These are phyloP conservation scores for Flammula alnicola DNA, from an alignment of 1,284 basidiomycete species.

Conservation along the genomic window DNA sequence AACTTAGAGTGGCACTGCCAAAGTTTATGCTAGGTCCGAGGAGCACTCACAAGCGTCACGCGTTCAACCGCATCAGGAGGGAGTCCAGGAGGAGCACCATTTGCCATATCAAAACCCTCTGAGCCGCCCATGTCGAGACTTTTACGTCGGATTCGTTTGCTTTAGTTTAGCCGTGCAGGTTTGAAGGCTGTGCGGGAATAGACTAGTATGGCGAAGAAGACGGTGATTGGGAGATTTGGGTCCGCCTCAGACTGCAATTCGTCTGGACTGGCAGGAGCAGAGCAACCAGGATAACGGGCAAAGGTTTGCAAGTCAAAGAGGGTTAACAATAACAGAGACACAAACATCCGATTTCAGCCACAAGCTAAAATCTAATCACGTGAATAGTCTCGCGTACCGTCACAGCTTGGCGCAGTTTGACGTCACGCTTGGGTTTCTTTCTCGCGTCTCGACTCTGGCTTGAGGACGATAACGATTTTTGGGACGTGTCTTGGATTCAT, in stretches of 20 bases:
- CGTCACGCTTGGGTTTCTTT: background rate
- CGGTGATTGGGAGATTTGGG: too few relatives aligned
- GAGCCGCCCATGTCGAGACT: constrained; percentile 4
- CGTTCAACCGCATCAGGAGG: constrained; percentile 39
- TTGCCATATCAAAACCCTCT: background rate
- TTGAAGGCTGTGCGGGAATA: too few relatives aligned
- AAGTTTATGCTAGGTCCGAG: constrained; percentile 8
- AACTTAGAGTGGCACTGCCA: constrained; percentile 3
- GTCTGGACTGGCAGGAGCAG: too few relatives aligned
- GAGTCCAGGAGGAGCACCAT: constrained; percentile 21
- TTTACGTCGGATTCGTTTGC: background rate
- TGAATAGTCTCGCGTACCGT: too few relatives aligned
- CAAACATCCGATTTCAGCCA: too few relatives aligned
- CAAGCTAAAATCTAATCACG: too few relatives aligned
- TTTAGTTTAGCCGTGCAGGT: too few relatives aligned
- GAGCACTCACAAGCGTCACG: constrained; percentile 37
- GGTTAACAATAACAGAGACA: too few relatives aligned
- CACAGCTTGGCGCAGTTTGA: constrained; percentile 2
- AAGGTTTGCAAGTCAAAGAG: too few relatives aligned
- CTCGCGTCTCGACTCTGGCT: constrained; percentile 4
- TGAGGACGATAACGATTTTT: background rate
- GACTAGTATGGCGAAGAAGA: too few relatives aligned
- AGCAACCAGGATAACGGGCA: too few relatives aligned
- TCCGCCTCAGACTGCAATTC: too few relatives aligned
- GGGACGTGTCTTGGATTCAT: constrained; percentile 3